Conservation (phyloP, 2,329 filamentous ascomycete genomes). For the Botrytis tulipae region DNA sequence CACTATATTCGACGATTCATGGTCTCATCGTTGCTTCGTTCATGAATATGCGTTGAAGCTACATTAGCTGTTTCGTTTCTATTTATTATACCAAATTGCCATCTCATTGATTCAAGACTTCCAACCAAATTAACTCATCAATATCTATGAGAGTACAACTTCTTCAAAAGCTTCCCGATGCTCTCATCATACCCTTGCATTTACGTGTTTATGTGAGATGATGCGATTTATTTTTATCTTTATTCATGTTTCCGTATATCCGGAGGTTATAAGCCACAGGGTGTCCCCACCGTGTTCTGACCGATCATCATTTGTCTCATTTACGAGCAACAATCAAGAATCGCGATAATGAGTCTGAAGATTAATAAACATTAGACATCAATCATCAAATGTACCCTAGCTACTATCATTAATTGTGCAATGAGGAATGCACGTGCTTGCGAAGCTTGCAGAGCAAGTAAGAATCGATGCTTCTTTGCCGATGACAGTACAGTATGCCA, state of each 20-base stretch:
- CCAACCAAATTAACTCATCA: background rate
- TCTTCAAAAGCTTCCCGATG: background rate
- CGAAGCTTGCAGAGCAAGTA: slow-evolving; percentile 35
- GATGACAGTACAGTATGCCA: slow-evolving; percentile 30
- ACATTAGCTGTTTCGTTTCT: background rate
- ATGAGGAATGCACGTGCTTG: slow-evolving; percentile 37
- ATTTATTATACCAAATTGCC: background rate
- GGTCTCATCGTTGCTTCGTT: background rate
- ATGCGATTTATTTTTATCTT: background rate
- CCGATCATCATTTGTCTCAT: background rate
- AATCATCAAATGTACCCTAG: slow-evolving; percentile 1
- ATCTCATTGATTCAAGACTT: background rate
- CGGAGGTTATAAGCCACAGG: background rate
- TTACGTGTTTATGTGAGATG: background rate
- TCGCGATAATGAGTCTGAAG: background rate
- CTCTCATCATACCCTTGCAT: background rate
- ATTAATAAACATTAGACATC: background rate
- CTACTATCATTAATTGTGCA: slow-evolving; percentile 7
- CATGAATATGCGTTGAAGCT: too few species aligned
- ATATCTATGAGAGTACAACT: too few species aligned
- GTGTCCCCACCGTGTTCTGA: slow-evolving; percentile 2
- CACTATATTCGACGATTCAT: too few species aligned
- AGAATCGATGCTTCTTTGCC: slow-evolving; percentile 34
- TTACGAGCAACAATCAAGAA: background rate
- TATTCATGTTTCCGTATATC: slow-evolving; percentile 12